Conservation (phyloP, 1,284 basidiomycete genomes). For the Malassezia japonica region DNA sequence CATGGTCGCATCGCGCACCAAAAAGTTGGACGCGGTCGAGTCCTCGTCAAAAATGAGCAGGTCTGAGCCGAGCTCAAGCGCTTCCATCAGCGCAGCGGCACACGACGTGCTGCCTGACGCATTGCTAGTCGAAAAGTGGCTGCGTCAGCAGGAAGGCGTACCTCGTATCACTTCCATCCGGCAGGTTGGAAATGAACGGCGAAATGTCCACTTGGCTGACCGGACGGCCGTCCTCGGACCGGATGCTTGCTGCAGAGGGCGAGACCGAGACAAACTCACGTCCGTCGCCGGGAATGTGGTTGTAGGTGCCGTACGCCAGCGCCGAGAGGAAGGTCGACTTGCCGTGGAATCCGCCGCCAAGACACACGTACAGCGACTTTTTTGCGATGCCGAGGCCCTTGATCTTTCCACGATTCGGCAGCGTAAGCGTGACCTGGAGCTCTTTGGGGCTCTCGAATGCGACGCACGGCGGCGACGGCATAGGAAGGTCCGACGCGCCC, state of each 20-base stretch:
- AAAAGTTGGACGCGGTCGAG: conserved; percentile 18
- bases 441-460: conserved; percentile 9
- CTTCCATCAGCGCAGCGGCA: conserved; percentile 16
- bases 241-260: conserved; percentile 1
- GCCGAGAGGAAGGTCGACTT: conserved; percentile 20
- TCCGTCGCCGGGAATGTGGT: conserved; percentile 16
- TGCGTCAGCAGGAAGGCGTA: not conserved
- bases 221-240: conserved; percentile 18
- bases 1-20: conserved; percentile 15
- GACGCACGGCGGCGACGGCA: not conserved
- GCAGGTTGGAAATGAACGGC: conserved; percentile 17
- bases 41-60: conserved; percentile 19
- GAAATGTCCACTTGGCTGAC: conserved; percentile 14
- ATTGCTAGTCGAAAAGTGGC: conserved; percentile 13
- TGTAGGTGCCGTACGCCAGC: conserved; percentile 12
- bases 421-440: not conserved
- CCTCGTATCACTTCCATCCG: conserved; percentile 9
- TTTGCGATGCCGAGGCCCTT: conserved; percentile 10
- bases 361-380: conserved; percentile 4
- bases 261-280: conserved; percentile 17
- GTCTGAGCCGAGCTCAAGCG: conserved; percentile 15
- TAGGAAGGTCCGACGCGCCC: conserved; percentile 12
- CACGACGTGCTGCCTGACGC: conserved; percentile 21
- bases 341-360: conserved; percentile 20
- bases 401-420: conserved; percentile 13